A percentile compares a stretch with the other conserved stretches of the same genome.
Evolutionary conservation across 2,329 filamentous ascomycete species (phyloP).

Genomic region (Akanthomyces dipterigenus): DNA sequence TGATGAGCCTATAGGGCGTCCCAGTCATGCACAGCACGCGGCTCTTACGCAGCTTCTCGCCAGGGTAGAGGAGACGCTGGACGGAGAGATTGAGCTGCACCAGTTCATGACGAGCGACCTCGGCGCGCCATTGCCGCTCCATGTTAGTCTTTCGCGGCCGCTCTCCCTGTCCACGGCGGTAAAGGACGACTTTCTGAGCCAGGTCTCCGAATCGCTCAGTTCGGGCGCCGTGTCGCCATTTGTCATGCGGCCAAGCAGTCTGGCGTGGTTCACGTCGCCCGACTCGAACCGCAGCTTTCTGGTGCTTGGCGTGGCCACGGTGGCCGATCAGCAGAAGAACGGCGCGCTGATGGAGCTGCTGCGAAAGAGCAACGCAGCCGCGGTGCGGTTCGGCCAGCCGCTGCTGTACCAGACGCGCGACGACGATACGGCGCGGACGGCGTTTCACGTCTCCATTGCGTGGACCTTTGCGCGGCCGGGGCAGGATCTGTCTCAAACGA

Average conservation of each 20-base stretch:
- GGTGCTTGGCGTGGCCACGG: constrained; percentile 56
- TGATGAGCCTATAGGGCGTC: constrained; percentile 43
- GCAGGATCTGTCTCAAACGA: constrained; percentile 26
- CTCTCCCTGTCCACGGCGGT: constrained; percentile 66
- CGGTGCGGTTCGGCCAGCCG: constrained; percentile 57
- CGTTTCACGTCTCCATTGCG: constrained; percentile 84
- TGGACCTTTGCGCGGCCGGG: constrained; percentile 63
- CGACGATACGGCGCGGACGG: constrained; percentile 25
- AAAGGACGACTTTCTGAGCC: constrained; percentile 60
- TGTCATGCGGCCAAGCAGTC: constrained; percentile 28
- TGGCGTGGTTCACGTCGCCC: constrained; percentile 46
- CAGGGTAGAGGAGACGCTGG: constrained; percentile 27
- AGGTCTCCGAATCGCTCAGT: constrained; percentile 39
- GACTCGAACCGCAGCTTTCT: constrained; percentile 74
- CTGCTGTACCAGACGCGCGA: constrained; percentile 53
- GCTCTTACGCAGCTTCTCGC: constrained; percentile 38
- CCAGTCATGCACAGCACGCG: constrained; percentile 39
- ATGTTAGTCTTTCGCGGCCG: constrained; percentile 84
- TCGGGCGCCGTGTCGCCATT: constrained; percentile 26
- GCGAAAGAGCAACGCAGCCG: constrained; percentile 56
- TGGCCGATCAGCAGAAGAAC: constrained; percentile 24
- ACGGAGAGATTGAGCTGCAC: constrained; percentile 41
- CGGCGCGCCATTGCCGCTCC: constrained; percentile 70
- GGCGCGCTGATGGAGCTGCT: constrained; percentile 58
- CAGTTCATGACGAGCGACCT: constrained; percentile 73